Percentiles rank a stretch among this genome's conserved stretches.
These are phyloP conservation scores for Metschnikowia rubicola DNA, from an alignment of 805 yeast species.

Conservation along the genomic window DNA sequence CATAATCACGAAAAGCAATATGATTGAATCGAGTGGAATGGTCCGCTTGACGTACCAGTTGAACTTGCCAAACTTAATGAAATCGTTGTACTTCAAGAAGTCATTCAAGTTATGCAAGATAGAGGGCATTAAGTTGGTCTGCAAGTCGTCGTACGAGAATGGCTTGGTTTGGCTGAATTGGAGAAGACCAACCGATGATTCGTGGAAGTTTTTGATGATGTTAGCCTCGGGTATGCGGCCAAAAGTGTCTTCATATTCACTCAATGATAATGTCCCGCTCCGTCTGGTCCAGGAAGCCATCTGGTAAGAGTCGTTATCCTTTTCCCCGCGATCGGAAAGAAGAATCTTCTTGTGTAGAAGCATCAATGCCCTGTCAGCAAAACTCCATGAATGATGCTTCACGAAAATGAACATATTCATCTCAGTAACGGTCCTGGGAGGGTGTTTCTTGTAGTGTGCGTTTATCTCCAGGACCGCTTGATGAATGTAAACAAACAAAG, in stretches of 20 bases:
- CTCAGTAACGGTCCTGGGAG: constrained; percentile 38
- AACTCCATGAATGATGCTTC: constrained; percentile 46
- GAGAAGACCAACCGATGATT: constrained; percentile 34
- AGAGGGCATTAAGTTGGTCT: constrained; percentile 53
- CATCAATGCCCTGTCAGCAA: constrained; percentile 53
- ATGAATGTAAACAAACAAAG: constrained; percentile 48
- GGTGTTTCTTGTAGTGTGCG: constrained; percentile 29
- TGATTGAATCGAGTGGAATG: constrained; percentile 59
- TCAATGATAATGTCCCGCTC: constrained; percentile 30
- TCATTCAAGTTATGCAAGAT: constrained; percentile 54
- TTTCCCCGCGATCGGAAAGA: constrained; percentile 26
- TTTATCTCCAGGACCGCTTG: constrained; percentile 43
- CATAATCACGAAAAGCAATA: constrained; percentile 49
- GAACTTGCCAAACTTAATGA: constrained; percentile 49
- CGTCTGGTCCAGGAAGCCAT: constrained; percentile 6
- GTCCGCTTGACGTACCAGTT: constrained; percentile 62
- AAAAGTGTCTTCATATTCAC: constrained; percentile 40
- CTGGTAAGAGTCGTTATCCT: neutral
- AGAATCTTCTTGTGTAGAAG: constrained; percentile 41
- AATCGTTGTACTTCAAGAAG: constrained; percentile 50
- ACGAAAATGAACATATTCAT: constrained; percentile 47
- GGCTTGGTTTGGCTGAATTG: constrained; percentile 33
- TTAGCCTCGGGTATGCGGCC: constrained; percentile 37
- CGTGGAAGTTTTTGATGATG: constrained; percentile 36
- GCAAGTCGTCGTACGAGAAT: constrained; percentile 50